Evolutionary conservation across 140 eudicot species (phyloP), one percentile per base, ranked within the genome.

Genomic region (Stevia rebaudiana): DNA sequence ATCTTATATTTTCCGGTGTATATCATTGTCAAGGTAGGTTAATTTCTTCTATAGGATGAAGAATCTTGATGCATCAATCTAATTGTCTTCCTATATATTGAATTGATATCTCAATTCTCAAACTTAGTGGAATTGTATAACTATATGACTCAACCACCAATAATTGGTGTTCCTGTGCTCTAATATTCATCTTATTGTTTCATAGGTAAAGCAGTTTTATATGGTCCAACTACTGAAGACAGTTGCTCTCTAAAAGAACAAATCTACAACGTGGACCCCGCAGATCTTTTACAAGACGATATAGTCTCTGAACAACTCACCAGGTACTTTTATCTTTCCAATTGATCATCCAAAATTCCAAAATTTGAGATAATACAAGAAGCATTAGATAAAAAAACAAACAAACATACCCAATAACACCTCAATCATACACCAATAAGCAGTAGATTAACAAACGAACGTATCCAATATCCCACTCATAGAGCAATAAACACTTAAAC

Each of bases 261-360:
- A 39, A 58, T 28, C 11, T 30, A 65, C 70, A 61, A 63, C 16
- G 23, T 43, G 48, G 71, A 47, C 59, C 39, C 78, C 57, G 50
- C 64, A 61, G 84, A 81, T 76, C 82, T 88, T 62, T 54, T 92
- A 35, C 73, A 70, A 61, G 96, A 92, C 55, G 96, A 92, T 61
- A 83, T 92, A 63, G 96, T 92, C 50, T 92, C 96, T 50, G 95
- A 92, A 78, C 96, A 92, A 66, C 86, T 88, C 60, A 92, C 98
- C 69, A 85, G 96, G 98, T 92, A 78, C 61, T 42, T 28, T 61
- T 48, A 19, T 50, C 51, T 58, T 47, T 76, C 18, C 66, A 42
- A 15, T 47, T 55, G 37, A 6, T 52, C 24, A 67, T 37, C 16
- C 6, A 48, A 22, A 24, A 6, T 36, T 52, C 37, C 41, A 36